Base-by-base conservation (phyloP, 768 basidiomycete species). In the Russula earlei region DNA sequence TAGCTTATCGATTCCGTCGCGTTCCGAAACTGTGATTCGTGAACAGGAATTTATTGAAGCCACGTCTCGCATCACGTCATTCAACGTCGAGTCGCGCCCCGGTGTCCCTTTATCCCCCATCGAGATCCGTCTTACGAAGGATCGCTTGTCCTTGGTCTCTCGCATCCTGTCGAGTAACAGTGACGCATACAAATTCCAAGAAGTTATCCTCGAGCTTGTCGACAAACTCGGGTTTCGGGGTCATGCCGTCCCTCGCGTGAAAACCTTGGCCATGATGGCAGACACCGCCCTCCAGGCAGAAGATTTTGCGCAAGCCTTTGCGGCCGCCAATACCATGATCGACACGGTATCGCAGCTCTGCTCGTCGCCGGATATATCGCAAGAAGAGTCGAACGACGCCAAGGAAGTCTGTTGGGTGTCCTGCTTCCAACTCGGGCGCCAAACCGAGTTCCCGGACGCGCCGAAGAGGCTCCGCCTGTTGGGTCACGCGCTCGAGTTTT, bases 21-120 rank as follows among this genome's bases (percentile, higher is more conserved):
- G 74, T 4, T 84, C 91, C 0, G 78, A 82, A 17, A 74, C 73
- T 0, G 75, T 94, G 52, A 62, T 69, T 14, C 74, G 72, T 56
- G 91, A 97, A 67, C 85, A 84, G 54, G 87, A 91, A 52, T 99
- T 97, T 69, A 96, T 99, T 59, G 94, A 98, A 72, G 96, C 96
- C 2, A 99, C 96, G 1, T 95, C 92, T 24, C 85, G 91, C 2
- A 83, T 99, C 11, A 82, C 85, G n/a, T 91, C 95, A 4, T 99
- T 91, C 76, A 88, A 90, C 55, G 77, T 95, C 57, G 75, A 76
- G 67, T 83, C 91, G 22, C 76, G 81, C 5, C 80, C 83, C 9
- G 85, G 89, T 44, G 79, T 85, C 41, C 78, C 83, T 6, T 83
- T 98, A 49, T 80, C 91, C 9, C 95, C 95, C 0, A 82, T 96